These are phyloP conservation scores for Lippia alba DNA, from an alignment of 305 asterid genomes.

Conservation along the genomic window DNA sequence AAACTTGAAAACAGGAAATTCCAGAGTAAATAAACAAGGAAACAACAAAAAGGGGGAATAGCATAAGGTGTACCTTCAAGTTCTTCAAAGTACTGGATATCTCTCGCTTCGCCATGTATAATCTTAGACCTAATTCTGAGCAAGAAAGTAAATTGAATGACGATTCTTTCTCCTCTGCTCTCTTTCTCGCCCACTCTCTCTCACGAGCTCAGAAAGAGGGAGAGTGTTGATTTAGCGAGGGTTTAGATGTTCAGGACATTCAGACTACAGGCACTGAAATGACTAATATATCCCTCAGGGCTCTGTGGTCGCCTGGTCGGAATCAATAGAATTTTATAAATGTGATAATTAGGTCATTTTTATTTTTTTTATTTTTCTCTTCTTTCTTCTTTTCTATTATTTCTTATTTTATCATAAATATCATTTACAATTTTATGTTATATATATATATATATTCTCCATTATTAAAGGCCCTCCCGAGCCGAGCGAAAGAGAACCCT, in stretches of 20 bases:
- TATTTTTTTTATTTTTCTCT: too few relatives aligned
- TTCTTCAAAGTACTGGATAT: constrained; percentile 72
- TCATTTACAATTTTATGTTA: too few relatives aligned
- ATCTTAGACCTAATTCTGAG: constrained; percentile 3
- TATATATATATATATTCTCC: too few relatives aligned
- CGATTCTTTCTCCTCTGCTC: not conserved
- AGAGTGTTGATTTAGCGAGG: constrained; percentile 28
- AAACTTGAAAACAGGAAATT: constrained; percentile 7
- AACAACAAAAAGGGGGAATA: not conserved
- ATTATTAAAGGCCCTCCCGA: too few relatives aligned
- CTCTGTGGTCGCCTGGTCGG: too few relatives aligned
- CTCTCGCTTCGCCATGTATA: constrained; percentile 76
- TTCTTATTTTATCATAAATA: too few relatives aligned
- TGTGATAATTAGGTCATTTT: too few relatives aligned
- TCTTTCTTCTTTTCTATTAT: too few relatives aligned
- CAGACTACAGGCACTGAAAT: not conserved
- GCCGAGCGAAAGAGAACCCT: too few relatives aligned
- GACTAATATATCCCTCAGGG: constrained; percentile 27
- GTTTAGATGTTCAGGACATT: constrained; percentile 21
- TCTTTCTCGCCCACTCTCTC: not conserved
- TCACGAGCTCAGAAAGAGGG: constrained; percentile 4
- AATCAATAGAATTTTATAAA: too few relatives aligned
- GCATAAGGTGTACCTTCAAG: constrained; percentile 58
- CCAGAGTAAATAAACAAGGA: not conserved
- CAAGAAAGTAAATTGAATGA: not conserved